Percentiles rank a stretch among this genome's conserved stretches.
Evolutionary conservation across 192 early-diverging fungal genomes (phyloP).

Genomic region (Podila epigama): DNA sequence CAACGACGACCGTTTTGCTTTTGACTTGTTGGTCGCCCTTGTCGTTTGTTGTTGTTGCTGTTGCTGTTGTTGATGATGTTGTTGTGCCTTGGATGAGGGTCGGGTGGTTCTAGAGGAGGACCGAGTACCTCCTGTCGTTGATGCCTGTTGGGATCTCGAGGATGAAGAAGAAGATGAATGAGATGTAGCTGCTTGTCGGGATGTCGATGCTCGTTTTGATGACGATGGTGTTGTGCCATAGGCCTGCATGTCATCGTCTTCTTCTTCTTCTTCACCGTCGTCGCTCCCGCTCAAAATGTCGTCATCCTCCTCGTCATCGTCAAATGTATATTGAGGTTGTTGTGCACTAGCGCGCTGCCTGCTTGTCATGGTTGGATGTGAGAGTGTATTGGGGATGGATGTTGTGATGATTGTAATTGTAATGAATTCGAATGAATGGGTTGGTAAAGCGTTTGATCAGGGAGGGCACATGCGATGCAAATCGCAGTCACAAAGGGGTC

Average conservation of each 20-base stretch:
- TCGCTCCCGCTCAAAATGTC: slow-evolving; percentile 4
- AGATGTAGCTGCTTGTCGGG: slow-evolving; percentile 2
- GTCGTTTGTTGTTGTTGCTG: slow-evolving; percentile 4
- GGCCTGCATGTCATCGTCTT: slow-evolving; percentile 8
- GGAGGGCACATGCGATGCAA: not conserved
- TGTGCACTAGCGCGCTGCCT: slow-evolving; percentile 10
- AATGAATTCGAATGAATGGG: not conserved
- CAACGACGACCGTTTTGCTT: not conserved
- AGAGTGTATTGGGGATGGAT: not conserved
- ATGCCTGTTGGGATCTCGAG: not conserved
- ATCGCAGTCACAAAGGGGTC: too few relatives aligned
- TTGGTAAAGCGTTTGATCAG: not conserved
- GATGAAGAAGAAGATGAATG: slow-evolving; percentile 2
- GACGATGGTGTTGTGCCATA: slow-evolving; percentile 8
- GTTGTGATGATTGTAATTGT: not conserved
- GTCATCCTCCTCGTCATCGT: slow-evolving; percentile 27
- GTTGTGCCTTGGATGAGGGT: not conserved
- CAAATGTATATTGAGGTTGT: slow-evolving; percentile 23
- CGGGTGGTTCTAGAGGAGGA: too few relatives aligned
- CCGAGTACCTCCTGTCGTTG: not conserved
- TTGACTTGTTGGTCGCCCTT: slow-evolving; percentile 2
- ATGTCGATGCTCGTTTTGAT: not conserved
- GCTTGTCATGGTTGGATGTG: not conserved
- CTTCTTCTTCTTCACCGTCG: slow-evolving; percentile 14
- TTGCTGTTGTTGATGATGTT: not conserved